phyloP scores from a whole-genome alignment of 257 asterid species.

The Nicotiana obtusifolia region DNA sequence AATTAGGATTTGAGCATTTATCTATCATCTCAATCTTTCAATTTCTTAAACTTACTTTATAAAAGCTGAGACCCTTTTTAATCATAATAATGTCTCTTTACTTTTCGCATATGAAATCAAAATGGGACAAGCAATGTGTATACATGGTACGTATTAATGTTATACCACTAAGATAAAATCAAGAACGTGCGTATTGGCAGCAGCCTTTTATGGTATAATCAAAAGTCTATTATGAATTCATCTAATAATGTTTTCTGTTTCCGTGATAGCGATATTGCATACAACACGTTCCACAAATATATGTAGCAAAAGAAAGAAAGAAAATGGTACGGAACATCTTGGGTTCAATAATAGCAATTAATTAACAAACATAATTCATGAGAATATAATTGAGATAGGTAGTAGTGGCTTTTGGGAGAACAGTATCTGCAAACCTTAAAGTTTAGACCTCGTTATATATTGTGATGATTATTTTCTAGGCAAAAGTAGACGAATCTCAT shows the following conservation, averaged over 20 bases:
- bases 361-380: background rate
- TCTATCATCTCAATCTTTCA: constrained; percentile 3
- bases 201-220: background rate
- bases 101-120: background rate
- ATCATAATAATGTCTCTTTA: background rate
- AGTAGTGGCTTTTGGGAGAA: too few species aligned
- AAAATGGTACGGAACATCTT: background rate
- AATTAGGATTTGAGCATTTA: background rate
- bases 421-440: too few species aligned
- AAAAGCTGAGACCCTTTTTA: background rate
- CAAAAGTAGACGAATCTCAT: too few species aligned
- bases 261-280: background rate
- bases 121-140: background rate
- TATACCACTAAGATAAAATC: background rate
- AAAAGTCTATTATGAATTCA: background rate
- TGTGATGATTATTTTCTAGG: too few species aligned
- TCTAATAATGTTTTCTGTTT: background rate
- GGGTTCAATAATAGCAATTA: background rate
- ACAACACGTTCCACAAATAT: background rate
- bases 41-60: background rate
- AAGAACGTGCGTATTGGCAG: background rate
- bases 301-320: background rate
- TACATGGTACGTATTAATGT: background rate
- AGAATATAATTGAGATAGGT: too few species aligned
- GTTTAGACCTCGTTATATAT: too few species aligned